Evolutionary conservation across 345 rosid species (phyloP).

Genomic region (Heritiera littoralis): DNA sequence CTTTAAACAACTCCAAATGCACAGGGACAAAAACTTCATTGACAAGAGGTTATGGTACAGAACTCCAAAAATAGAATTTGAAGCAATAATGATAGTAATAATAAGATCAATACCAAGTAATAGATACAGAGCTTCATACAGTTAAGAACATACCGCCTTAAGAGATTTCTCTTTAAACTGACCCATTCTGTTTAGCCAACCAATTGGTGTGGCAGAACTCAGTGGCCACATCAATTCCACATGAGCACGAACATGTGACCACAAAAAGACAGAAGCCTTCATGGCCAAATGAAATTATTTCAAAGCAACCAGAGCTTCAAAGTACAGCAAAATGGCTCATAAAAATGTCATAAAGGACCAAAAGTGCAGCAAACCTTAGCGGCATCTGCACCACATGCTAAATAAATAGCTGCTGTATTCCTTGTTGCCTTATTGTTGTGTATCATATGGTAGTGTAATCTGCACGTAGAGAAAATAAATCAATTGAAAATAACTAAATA

Average conservation of each 20-base stretch:
- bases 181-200: slow-evolving; percentile 90
- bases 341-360: slow-evolving; percentile 16
- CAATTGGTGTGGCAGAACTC: slow-evolving; percentile 83
- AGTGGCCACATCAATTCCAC: slow-evolving; percentile 74
- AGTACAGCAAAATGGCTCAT: background rate
- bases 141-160: slow-evolving; percentile 63
- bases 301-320: slow-evolving; percentile 11
- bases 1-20: slow-evolving; percentile 11
- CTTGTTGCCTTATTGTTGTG: slow-evolving; percentile 69
- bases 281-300: slow-evolving; percentile 21
- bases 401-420: slow-evolving; percentile 84
- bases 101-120: slow-evolving; percentile 4
- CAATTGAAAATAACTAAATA: slow-evolving; percentile 1
- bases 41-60: background rate
- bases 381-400: slow-evolving; percentile 87
- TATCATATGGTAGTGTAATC: slow-evolving; percentile 81
- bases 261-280: slow-evolving; percentile 96
- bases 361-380: slow-evolving; percentile 52
- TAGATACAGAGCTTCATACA: slow-evolving; percentile 25
- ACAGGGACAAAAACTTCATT: slow-evolving; percentile 5
- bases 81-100: background rate
- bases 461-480: slow-evolving; percentile 23
- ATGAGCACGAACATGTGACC: slow-evolving; percentile 87
- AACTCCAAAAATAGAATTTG: background rate
- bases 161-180: slow-evolving; percentile 96